Conservation (phyloP, 805 yeast genomes). For the Metschnikowia aberdeeniae region DNA sequence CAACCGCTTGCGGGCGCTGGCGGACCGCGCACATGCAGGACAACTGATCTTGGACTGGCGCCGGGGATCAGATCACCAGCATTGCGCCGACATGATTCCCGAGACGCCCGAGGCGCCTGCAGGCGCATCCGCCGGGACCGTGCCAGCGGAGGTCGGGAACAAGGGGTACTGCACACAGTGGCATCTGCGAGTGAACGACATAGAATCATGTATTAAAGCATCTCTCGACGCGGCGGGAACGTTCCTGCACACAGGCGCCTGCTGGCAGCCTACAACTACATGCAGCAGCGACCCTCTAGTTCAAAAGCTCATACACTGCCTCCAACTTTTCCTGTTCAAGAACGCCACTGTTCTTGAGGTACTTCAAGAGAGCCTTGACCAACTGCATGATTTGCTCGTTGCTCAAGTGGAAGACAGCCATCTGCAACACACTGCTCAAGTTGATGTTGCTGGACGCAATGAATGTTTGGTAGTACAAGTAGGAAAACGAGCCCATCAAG, state of each 20-base stretch:
- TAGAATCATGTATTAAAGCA: neutral
- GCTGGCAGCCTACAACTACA: constrained; percentile 89
- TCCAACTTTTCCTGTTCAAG: constrained; percentile 27
- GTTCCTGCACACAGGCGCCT: constrained; percentile 24
- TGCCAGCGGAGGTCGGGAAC: too few relatives aligned
- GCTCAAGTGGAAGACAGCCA: constrained; percentile 66
- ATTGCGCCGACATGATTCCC: too few relatives aligned
- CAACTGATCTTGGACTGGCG: neutral
- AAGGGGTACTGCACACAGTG: too few relatives aligned
- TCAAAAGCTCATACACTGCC: constrained; percentile 29
- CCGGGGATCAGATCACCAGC: neutral
- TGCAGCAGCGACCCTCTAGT: constrained; percentile 44
- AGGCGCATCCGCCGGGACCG: too few relatives aligned
- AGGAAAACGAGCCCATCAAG: constrained; percentile 93
- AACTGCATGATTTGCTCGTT: constrained; percentile 62
- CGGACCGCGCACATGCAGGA: neutral
- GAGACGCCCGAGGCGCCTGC: too few relatives aligned
- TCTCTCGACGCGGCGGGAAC: too few relatives aligned
- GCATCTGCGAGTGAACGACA: too few relatives aligned
- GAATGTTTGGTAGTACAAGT: constrained; percentile 89
- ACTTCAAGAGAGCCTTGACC: constrained; percentile 54
- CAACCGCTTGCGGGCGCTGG: constrained; percentile 4
- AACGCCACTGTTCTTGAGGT: constrained; percentile 37
- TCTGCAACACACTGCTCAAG: constrained; percentile 71
- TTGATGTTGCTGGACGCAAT: constrained; percentile 68